Conservation (phyloP, 2,329 filamentous ascomycete species). For the Parastagonospora nodorum region DNA sequence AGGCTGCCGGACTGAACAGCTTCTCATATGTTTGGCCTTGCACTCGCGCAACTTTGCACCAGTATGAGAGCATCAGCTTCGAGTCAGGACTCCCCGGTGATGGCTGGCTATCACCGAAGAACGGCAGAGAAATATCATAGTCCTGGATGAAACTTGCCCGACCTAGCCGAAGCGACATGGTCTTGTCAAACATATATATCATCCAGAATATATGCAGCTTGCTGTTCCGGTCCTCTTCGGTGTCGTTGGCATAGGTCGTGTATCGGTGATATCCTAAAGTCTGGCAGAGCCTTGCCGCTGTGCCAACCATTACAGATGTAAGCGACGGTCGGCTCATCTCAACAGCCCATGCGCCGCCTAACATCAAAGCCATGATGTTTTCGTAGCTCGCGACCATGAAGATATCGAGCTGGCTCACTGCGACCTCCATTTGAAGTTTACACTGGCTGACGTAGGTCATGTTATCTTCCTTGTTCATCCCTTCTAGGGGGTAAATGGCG, state of each 20-base stretch:
- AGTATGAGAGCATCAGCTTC: slow-evolving; percentile 36
- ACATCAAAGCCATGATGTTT: slow-evolving; percentile 42
- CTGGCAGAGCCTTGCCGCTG: slow-evolving; percentile 39
- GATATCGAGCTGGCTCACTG: slow-evolving; percentile 39
- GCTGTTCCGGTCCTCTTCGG: slow-evolving; percentile 27
- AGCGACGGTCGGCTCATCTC: slow-evolving; percentile 45
- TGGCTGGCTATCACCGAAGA: slow-evolving; percentile 12
- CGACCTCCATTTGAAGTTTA: slow-evolving; percentile 51
- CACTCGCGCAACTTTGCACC: slow-evolving; percentile 40
- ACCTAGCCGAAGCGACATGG: slow-evolving; percentile 44
- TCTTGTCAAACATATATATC: slow-evolving; percentile 48
- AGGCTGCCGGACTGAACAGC: slow-evolving; percentile 45
- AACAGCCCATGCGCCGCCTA: slow-evolving; percentile 39
- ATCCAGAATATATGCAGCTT: slow-evolving; percentile 46
- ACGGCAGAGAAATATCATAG: slow-evolving; percentile 44
- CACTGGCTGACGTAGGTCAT: slow-evolving; percentile 24
- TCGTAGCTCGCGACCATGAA: slow-evolving; percentile 42
- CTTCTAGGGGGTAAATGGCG: slow-evolving; percentile 15
- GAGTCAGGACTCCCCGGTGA: slow-evolving; percentile 10
- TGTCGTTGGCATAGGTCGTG: slow-evolving; percentile 41
- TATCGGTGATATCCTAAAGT: slow-evolving; percentile 44
- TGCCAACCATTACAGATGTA: slow-evolving; percentile 38
- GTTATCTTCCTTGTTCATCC: slow-evolving; percentile 14
- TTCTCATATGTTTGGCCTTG: slow-evolving; percentile 45
- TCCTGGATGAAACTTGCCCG: slow-evolving; percentile 46